phyloP scores from a whole-genome alignment of 2,329 filamentous ascomycete genomes.

The Colletotrichum gloeosporioides region DNA sequence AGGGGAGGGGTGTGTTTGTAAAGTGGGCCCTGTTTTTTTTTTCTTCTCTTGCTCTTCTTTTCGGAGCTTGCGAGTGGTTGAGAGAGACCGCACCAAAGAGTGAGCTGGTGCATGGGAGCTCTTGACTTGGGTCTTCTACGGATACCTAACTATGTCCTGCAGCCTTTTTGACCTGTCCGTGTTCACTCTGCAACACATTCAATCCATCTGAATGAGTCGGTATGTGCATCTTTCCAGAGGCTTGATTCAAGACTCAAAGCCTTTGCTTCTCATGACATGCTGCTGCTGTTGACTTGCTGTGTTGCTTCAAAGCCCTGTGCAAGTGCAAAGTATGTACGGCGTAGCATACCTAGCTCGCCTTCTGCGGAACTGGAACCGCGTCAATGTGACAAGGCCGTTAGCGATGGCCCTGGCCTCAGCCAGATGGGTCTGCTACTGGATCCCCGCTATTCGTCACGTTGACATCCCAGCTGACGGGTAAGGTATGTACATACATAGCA shows the following conservation, averaged over 20 bases:
- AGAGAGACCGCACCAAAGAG: neutral
- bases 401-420: neutral
- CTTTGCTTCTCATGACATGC: neutral
- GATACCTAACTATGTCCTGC: neutral
- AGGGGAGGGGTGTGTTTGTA: neutral
- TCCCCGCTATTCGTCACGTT: slow-evolving; percentile 18
- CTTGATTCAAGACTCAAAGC: neutral
- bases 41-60: slow-evolving; percentile 5
- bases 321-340: neutral
- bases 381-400: neutral
- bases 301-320: neutral
- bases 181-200: neutral
- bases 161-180: neutral
- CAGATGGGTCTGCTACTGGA: neutral
- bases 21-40: neutral
- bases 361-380: slow-evolving; percentile 3
- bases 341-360: neutral
- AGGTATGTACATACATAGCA: neutral
- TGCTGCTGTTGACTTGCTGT: neutral
- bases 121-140: neutral
- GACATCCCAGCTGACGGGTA: slow-evolving; percentile 14
- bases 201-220: neutral
- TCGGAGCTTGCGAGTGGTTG: slow-evolving; percentile 19
- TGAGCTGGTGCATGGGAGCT: neutral
- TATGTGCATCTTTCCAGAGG: neutral